Percentiles rank a stretch among this genome's conserved stretches.
Evolutionary conservation across 2,329 filamentous ascomycete species (phyloP).

Genomic region (Fusarium armeniacum): DNA sequence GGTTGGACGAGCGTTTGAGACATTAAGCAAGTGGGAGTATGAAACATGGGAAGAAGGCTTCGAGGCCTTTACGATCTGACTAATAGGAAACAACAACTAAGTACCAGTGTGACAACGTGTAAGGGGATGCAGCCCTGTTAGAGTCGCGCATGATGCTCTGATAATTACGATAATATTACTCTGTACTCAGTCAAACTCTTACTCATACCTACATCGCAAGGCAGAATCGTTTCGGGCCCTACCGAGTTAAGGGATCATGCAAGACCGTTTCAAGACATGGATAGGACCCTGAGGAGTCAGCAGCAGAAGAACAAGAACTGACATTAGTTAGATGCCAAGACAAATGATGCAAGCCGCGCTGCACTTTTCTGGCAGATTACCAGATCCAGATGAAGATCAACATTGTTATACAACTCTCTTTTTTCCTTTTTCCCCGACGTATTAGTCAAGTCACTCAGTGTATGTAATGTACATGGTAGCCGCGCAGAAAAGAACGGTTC

Average conservation of each 20-base stretch:
- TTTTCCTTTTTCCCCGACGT: background rate
- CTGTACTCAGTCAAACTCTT: background rate
- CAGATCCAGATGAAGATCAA: conserved; percentile 30
- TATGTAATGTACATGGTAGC: background rate
- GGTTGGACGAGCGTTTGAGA: conserved; percentile 27
- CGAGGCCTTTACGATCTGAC: conserved; percentile 19
- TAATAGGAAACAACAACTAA: conserved; percentile 14
- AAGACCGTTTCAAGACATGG: conserved; percentile 38
- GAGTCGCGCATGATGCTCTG: conserved; percentile 18
- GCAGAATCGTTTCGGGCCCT: conserved; percentile 28
- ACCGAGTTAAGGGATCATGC: conserved; percentile 29
- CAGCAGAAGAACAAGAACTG: conserved; percentile 2
- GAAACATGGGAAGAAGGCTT: conserved; percentile 30
- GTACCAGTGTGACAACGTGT: background rate
- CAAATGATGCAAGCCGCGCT: conserved; percentile 11
- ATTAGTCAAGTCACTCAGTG: background rate
- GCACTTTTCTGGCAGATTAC: conserved; percentile 7
- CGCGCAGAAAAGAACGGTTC: conserved; percentile 1
- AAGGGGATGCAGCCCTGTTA: background rate
- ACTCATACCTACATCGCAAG: background rate
- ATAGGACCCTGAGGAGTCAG: background rate
- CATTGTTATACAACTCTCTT: conserved; percentile 4
- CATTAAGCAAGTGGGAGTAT: conserved; percentile 15
- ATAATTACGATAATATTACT: conserved; percentile 7
- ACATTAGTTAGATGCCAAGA: conserved; percentile 36